Evolutionary conservation across 2,329 filamentous ascomycete genomes (phyloP).

Genomic region (Paraphoma chrysanthemicola): DNA sequence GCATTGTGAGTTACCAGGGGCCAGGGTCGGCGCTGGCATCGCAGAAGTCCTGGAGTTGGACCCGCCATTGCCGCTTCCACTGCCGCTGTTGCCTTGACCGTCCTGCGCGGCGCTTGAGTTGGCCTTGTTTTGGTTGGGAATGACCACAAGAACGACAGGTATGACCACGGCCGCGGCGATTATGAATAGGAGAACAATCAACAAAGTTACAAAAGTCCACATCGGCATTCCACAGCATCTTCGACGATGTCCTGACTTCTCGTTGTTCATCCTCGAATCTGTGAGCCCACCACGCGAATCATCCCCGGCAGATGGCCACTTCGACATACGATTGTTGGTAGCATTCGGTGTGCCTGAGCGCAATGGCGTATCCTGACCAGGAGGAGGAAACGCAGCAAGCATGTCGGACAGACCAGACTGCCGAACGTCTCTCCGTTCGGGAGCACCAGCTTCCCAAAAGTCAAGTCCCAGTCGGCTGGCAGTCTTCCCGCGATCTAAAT

Average conservation of each 20-base stretch:
- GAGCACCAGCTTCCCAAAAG: conserved; percentile 52
- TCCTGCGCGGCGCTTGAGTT: conserved; percentile 23
- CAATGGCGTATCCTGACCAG: conserved; percentile 55
- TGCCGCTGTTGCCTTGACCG: conserved; percentile 7
- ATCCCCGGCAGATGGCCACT: conserved; percentile 36
- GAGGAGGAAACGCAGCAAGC: conserved; percentile 69
- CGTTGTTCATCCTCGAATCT: conserved; percentile 27
- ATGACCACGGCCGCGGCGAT: conserved; percentile 83
- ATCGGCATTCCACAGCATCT: conserved; percentile 84
- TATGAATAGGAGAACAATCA: conserved; percentile 72
- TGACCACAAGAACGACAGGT: conserved; percentile 69
- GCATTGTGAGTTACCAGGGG: conserved; percentile 56
- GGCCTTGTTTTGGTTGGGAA: conserved; percentile 58
- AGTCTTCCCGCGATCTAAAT: conserved; percentile 82
- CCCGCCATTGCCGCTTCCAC: conserved; percentile 19
- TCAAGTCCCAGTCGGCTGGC: conserved; percentile 64
- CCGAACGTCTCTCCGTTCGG: conserved; percentile 42
- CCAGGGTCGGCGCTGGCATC: conserved; percentile 27
- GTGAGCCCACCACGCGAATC: conserved; percentile 14
- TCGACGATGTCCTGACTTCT: conserved; percentile 54
- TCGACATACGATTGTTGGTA: conserved; percentile 33
- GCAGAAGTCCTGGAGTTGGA: conserved; percentile 26
- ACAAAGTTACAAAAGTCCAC: conserved; percentile 75
- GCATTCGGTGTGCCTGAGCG: conserved; percentile 39
- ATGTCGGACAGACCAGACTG: conserved; percentile 67